These are phyloP conservation scores for Hebeloma cylindrosporum DNA, from an alignment of 768 basidiomycete species.

Conservation along the genomic window DNA sequence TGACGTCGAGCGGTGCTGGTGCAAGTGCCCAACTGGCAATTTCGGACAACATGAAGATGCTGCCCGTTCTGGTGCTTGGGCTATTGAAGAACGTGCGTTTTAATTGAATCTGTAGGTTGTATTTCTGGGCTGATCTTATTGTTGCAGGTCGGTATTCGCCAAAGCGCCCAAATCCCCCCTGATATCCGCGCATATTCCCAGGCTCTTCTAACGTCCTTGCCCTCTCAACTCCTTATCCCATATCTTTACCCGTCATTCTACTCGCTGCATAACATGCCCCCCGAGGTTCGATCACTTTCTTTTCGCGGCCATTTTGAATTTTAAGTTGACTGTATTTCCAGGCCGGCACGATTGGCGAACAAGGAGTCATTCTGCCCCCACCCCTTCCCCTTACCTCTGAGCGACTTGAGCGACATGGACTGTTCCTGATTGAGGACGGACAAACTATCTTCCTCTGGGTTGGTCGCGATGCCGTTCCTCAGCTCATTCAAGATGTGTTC, in stretches of 20 bases:
- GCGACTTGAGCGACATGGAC: constrained; percentile 89
- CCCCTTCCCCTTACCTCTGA: constrained; percentile 93
- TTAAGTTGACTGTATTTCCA: constrained; percentile 30
- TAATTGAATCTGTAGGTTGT: not conserved
- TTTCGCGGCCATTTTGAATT: not conserved
- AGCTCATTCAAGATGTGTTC: constrained; percentile 93
- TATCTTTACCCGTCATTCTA: constrained; percentile 97
- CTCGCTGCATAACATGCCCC: constrained; percentile 93
- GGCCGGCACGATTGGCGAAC: constrained; percentile 90
- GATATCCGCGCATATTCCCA: constrained; percentile 97
- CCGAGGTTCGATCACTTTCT: constrained; percentile 58
- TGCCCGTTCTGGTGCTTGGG: constrained; percentile 88
- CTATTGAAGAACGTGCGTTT: constrained; percentile 85
- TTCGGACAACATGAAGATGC: constrained; percentile 91
- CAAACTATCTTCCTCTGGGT: constrained; percentile 99
- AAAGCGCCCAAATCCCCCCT: constrained; percentile 95
- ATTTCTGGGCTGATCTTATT: constrained; percentile 1
- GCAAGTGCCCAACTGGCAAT: constrained; percentile 93
- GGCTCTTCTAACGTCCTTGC: constrained; percentile 85
- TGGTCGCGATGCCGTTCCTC: constrained; percentile 97
- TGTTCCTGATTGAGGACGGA: constrained; percentile 96
- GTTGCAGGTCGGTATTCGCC: constrained; percentile 83
- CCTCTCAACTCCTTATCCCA: constrained; percentile 87
- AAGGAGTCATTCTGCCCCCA: constrained; percentile 85
- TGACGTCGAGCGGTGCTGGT: constrained; percentile 91